Evolutionary conservation across 2,329 filamentous ascomycete species (phyloP).

Genomic region (Tolypocladium amazonense): DNA sequence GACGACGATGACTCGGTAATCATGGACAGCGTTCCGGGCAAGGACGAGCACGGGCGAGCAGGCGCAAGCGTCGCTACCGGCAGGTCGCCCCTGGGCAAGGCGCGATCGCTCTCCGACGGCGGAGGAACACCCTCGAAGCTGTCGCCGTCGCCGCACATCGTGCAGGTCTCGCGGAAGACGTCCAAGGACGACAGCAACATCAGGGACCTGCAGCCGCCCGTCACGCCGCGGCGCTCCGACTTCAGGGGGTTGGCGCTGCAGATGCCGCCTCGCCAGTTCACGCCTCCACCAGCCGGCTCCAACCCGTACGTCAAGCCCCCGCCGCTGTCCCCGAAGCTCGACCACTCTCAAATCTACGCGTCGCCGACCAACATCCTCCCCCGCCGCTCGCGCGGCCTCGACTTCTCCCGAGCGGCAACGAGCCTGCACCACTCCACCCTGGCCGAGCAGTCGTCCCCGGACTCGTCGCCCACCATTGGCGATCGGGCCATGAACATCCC

Average conservation of each 20-base stretch:
- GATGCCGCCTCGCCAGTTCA: slow-evolving; percentile 22
- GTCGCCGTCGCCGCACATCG: slow-evolving; percentile 47
- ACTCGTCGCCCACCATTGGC: slow-evolving; percentile 78
- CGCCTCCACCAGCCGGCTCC: slow-evolving; percentile 22
- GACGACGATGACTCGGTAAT: slow-evolving; percentile 21
- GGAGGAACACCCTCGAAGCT: slow-evolving; percentile 43
- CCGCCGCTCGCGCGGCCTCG: slow-evolving; percentile 76
- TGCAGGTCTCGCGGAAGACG: slow-evolving; percentile 40
- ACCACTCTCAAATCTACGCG: slow-evolving; percentile 74
- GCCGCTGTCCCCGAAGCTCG: slow-evolving; percentile 77
- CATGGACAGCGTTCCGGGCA: slow-evolving; percentile 15
- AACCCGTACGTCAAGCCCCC: slow-evolving; percentile 38
- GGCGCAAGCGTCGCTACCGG: slow-evolving; percentile 5
- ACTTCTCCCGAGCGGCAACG: slow-evolving; percentile 88
- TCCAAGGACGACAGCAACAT: slow-evolving; percentile 60
- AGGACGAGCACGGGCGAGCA: slow-evolving; percentile 7
- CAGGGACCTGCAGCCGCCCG: slow-evolving; percentile 34
- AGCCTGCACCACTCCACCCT: slow-evolving; percentile 93
- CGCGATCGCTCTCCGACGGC: slow-evolving; percentile 56
- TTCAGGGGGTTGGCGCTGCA: slow-evolving; percentile 48
- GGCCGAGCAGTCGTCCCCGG: slow-evolving; percentile 76
- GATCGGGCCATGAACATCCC: slow-evolving; percentile 55
- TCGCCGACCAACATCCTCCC: slow-evolving; percentile 83
- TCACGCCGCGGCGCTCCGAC: slow-evolving; percentile 61
- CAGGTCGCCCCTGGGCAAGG: slow-evolving; percentile 37